phyloP scores from a whole-genome alignment of 805 yeast genomes.

The Kluyveromyces dobzhanskii region DNA sequence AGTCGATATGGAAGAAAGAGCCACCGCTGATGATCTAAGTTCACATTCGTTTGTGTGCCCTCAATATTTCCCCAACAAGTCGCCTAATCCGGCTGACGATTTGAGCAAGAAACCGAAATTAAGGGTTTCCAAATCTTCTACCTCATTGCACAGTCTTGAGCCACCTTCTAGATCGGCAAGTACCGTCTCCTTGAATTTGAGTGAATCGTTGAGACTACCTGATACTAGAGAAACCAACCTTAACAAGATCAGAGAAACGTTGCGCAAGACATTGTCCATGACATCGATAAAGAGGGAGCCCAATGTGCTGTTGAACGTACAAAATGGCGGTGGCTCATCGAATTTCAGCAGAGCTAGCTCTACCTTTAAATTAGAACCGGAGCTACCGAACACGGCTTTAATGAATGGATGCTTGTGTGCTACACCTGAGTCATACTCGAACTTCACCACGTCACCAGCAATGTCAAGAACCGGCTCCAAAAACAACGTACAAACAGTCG shows the following conservation, averaged over 20 bases:
- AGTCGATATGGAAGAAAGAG: conserved; percentile 37
- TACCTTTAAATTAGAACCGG: conserved; percentile 25
- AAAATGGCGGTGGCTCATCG: neutral
- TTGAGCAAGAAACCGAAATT: conserved; percentile 3
- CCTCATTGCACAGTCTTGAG: conserved; percentile 16
- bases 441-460: conserved; percentile 21
- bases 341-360: conserved; percentile 13
- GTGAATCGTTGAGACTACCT: neutral
- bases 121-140: conserved; percentile 16
- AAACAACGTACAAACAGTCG: conserved; percentile 1
- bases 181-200: neutral
- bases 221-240: conserved; percentile 11
- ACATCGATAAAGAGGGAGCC: conserved; percentile 4
- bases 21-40: conserved; percentile 37
- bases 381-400: conserved; percentile 22
- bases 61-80: conserved; percentile 15
- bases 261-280: conserved; percentile 22
- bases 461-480: conserved; percentile 19
- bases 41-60: conserved; percentile 34
- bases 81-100: conserved; percentile 1
- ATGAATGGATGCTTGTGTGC: conserved; percentile 28
- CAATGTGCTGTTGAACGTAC: neutral
- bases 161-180: conserved; percentile 17
- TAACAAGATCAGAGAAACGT: conserved; percentile 15
- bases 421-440: conserved; percentile 26